Base-by-base conservation (phyloP, 257 asterid genomes). In the Solanum rostratum region DNA sequence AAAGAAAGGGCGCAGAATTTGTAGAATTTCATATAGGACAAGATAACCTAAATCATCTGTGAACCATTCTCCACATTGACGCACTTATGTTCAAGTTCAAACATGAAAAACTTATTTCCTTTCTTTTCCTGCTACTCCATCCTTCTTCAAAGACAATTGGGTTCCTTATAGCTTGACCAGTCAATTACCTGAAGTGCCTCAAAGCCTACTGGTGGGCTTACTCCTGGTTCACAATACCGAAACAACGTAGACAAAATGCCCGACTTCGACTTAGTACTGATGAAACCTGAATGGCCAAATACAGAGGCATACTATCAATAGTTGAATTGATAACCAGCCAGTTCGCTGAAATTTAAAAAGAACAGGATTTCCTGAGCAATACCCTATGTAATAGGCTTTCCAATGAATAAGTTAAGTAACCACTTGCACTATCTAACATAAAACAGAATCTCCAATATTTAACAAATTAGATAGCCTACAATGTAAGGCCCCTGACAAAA, bases 111-210 rank as follows among this genome's bases (percentile, higher is more conserved):
- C 20, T 16, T 18, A 16, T 66, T 66, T 66, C 24, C 45, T 30
- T 66, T 33, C 46, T 66, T 66, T 66, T 66, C 76, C 76, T 68
- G 24, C 76, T 33, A 33, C 39, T 18, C n/a, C 49, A 68, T 68
- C 76, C 18, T 68, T 68, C 63, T 68, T 33, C 24, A 68, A 68
- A 33, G 27, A 33, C 24, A 33, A 10, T 33, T 33, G 49, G 24
- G 18, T 68, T 68, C 76, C 24, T 33, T 68, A 68, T 76, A 16
- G 46, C 7, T 76, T 76, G 46, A 76, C 45, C 27, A 43, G 50
- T 76, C 16, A 3, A 49, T 76, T 90, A 96, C 99, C 99, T 96
- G 98, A 85, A 92, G 92, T 79, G 98, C 95, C 89, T 96, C 99
- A 87, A 93, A 86, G 91, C 94, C 87, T 85, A 89, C 87, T 52